Base-by-base conservation (phyloP, 2,329 filamentous ascomycete genomes). In the Dothistroma septosporum region DNA sequence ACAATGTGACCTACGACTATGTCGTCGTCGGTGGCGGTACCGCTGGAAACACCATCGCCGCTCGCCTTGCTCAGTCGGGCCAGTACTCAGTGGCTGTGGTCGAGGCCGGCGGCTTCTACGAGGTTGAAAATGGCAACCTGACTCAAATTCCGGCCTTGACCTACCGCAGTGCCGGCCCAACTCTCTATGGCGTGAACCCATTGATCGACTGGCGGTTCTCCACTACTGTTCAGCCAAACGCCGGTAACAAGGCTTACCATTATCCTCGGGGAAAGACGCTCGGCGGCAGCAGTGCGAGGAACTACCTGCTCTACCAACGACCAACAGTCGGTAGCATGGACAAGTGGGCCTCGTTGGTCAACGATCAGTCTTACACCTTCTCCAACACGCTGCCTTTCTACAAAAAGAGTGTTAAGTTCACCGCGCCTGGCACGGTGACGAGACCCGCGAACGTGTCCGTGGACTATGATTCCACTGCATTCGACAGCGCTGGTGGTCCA, bases 311-410 rank as follows among this genome's bases (percentile, higher is more conserved):
- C 32, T 65, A 65, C 33, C 61, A 65, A 44, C 61, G 64, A 32
- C 53, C 53, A 2, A 64, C 64, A 7, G n/a, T 41, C 5, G 59
- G 58, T 7, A 57, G 57, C 4, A 33, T 61, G 9, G 56, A 66
- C 35, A 28, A 60, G 19, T 67, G 65, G 73, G 74, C 74, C 2
- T 67, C 76, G 37, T 63, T 68, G 19, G 74, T 76, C 4, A 70
- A 66, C 16, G 75, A 77, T 55, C 49, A 72, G 53, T 60, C 69
- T 44, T 72, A 72, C 54, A 66, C 61, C 11, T 76, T 66, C 57
- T 64, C 67, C 16, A 70, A 70, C 59, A 47, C 72, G 52, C 50
- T 72, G 60, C 63, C 69, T 50, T 68, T 64, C 60, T 69, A 66
- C 65, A 56, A 72, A 65, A 66, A 63, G 49, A 66, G 64, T 22